Evolutionary conservation across 345 rosid species (phyloP), one percentile per base, ranked within the genome.

Genomic region (Dovyalis caffra): DNA sequence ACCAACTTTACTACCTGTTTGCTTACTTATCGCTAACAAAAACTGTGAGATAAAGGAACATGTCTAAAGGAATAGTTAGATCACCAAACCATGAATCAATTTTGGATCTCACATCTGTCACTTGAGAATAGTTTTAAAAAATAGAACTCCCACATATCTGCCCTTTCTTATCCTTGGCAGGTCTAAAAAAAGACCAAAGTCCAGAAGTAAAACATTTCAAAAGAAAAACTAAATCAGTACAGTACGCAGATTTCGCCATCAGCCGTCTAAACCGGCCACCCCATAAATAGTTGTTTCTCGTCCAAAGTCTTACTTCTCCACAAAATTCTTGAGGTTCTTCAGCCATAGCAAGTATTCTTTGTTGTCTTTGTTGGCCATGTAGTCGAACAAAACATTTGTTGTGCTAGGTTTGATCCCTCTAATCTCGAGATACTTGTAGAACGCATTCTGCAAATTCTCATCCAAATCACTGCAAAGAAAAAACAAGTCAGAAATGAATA

Each of bases 361-460:
- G 71, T 77, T 79, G 35, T 88, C 96, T 81, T 89, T 91, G 67
- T 83, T 83, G n/a, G 61, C 47, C 87, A 83, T 78, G 81, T 88
- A 88, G 70, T 78, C 85, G 0, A 80, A 66, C 84, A 91, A 61
- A 78, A 85, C 81, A 76, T 76, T 80, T 5, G 84, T 74, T 29
- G 77, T 78, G 78, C 80, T 81, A 6, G 89, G 75, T 43, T 79
- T 86, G 78, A 91, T 88, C 66, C 96, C 96, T 77, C 96, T 86
- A 49, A 86, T 78, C 86, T 86, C 93, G 0, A 91, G 83, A 76
- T 83, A 89, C 81, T 85, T 89, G 35, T 78, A 73, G 73, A 91
- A 87, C 70, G 90, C 90, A 77, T 87, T 85, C 84, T 87, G 88
- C 81, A 91, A 72, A 76, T 89, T 85, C 81, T 89, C 90, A 72